These are phyloP conservation scores for Solanum etuberosum DNA, from an alignment of 257 asterid species.

Conservation along the genomic window DNA sequence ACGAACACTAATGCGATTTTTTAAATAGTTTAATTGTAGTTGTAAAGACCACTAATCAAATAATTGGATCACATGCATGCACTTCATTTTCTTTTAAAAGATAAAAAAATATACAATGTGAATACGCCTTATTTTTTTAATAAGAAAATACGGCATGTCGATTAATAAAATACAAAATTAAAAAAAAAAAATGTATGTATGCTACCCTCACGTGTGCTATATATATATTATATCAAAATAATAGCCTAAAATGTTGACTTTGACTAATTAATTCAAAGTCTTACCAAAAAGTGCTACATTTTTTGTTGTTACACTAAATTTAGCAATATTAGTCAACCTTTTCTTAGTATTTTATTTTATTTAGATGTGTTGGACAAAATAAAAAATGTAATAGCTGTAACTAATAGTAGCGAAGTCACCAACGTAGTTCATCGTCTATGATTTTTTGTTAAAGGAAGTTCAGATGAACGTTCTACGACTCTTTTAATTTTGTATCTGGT, in stretches of 20 bases:
- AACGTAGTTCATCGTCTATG: neutral
- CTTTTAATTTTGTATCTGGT: accelerated
- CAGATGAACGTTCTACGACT: neutral
- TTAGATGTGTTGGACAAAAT: neutral
- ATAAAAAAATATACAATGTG: neutral
- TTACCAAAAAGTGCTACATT: neutral
- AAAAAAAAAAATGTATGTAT: neutral
- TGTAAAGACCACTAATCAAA: neutral
- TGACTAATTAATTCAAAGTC: neutral
- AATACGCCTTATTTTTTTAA: neutral
- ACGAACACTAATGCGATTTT: neutral
- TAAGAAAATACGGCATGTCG: neutral
- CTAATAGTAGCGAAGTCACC: neutral
- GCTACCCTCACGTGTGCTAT: neutral
- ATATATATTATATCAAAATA: neutral
- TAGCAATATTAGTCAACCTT: neutral
- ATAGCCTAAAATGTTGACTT: slow-evolving; percentile 14
- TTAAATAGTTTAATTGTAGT: neutral
- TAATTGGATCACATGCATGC: neutral
- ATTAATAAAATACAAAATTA: neutral
- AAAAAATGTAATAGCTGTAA: neutral
- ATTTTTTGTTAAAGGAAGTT: neutral
- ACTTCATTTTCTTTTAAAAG: neutral
- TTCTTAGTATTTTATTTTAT: neutral
- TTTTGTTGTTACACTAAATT: slow-evolving; percentile 12